Percentiles rank a stretch among this genome's conserved stretches.
Evolutionary conservation across 108 stramenopile species (phyloP).

Genomic region (Mediolabrus comicus): DNA sequence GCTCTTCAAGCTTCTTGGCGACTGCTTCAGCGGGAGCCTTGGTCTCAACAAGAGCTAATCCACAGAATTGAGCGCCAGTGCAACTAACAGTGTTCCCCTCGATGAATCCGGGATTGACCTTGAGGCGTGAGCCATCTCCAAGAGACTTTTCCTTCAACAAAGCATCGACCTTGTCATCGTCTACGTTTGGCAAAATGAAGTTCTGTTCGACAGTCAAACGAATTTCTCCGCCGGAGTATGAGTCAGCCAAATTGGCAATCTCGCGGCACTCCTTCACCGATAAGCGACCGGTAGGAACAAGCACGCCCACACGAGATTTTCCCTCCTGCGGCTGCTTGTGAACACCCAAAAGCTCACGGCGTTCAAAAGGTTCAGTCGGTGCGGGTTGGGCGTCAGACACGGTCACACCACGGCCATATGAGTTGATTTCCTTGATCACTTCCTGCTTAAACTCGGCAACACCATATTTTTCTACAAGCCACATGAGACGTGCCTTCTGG

Average conservation of each 20-base stretch:
- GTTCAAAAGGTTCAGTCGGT: slow-evolving; percentile 58
- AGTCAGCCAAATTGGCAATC: slow-evolving; percentile 86
- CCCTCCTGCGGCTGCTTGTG: slow-evolving; percentile 89
- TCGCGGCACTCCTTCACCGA: slow-evolving; percentile 72
- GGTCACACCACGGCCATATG: slow-evolving; percentile 69
- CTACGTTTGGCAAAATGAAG: slow-evolving; percentile 90
- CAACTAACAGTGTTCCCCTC: slow-evolving; percentile 88
- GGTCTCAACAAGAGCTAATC: slow-evolving; percentile 89
- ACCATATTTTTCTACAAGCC: slow-evolving; percentile 91
- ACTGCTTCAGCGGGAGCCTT: slow-evolving; percentile 78
- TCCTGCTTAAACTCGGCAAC: slow-evolving; percentile 74
- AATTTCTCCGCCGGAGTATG: slow-evolving; percentile 84
- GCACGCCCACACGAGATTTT: slow-evolving; percentile 82
- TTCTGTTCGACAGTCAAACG: slow-evolving; percentile 96
- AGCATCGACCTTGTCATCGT: slow-evolving; percentile 60
- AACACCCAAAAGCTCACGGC: slow-evolving; percentile 86
- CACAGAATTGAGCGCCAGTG: slow-evolving; percentile 95
- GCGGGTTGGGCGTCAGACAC: slow-evolving; percentile 61
- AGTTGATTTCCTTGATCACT: slow-evolving; percentile 70
- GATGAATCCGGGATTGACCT: slow-evolving; percentile 74
- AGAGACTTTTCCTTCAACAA: slow-evolving; percentile 68
- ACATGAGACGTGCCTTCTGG: slow-evolving; percentile 91
- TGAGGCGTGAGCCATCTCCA: slow-evolving; percentile 49
- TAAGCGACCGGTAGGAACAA: slow-evolving; percentile 86
- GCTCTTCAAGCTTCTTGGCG: slow-evolving; percentile 71